Conservation (phyloP, 805 yeast genomes). For the Candida dajiaensis region DNA sequence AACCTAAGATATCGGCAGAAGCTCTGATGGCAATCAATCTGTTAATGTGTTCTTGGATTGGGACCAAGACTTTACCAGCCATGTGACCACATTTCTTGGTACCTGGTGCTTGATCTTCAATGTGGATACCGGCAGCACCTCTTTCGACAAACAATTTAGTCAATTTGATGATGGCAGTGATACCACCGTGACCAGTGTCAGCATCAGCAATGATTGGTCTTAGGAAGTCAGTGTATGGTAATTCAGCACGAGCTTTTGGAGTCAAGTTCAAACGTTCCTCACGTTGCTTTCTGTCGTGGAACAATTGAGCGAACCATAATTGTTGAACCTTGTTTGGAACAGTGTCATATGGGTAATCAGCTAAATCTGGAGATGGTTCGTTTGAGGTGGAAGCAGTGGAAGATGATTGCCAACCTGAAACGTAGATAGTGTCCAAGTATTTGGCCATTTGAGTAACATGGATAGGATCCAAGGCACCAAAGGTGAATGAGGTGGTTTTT, state of each 20-base stretch:
- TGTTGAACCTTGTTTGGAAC: conserved; percentile 98
- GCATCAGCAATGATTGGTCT: conserved; percentile 97
- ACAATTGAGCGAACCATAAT: conserved; percentile 91
- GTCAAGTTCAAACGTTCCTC: conserved; percentile 53
- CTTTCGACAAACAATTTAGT: conserved; percentile 95
- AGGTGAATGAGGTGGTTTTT: conserved; percentile 78
- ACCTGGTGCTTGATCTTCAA: conserved; percentile 98
- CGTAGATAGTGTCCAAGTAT: conserved; percentile 86
- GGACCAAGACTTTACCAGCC: conserved; percentile 98
- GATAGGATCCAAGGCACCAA: conserved; percentile 94
- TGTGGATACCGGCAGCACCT: conserved; percentile 98
- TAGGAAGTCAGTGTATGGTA: conserved; percentile 76
- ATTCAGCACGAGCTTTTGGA: conserved; percentile 58
- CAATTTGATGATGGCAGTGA: conserved; percentile 91
- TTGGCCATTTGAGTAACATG: conserved; percentile 97
- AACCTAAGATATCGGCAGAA: conserved; percentile 88
- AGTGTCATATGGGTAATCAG: conserved; percentile 98
- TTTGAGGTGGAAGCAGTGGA: conserved; percentile 96
- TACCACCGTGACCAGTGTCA: conserved; percentile 98
- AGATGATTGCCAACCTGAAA: conserved; percentile 98
- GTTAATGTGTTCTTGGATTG: conserved; percentile 95
- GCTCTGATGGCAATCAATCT: conserved; percentile 91
- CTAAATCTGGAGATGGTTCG: conserved; percentile 97
- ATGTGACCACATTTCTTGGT: conserved; percentile 98
- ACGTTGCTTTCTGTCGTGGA: conserved; percentile 95